Evolutionary conservation across 805 yeast genomes (phyloP), one percentile per base, ranked within the genome.

Genomic region (Nakazawaea wickerhamii): DNA sequence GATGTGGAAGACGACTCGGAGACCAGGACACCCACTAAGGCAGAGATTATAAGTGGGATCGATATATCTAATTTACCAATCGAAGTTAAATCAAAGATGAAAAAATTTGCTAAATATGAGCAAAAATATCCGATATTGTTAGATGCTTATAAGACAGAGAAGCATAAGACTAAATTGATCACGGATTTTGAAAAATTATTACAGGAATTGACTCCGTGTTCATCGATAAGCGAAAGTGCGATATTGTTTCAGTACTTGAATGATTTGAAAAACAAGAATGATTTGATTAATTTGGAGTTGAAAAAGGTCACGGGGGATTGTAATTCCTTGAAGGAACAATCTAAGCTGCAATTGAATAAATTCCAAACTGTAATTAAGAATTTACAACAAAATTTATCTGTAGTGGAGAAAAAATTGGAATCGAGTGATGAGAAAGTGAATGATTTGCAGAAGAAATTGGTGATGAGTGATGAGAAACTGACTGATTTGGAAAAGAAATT

Each of bases 111-210:
- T 44, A 89, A 88, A 58, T 91, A 90, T 59, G 98, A 91, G 59
- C 84, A 83, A 39, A 89, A 88, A 59, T 91, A 93, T 57, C 99
- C 99, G 0, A 65, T 79, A 33, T 66, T 91, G 13, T 70, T 89
- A 39, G 83, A 83, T 34, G 96, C 98, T 0, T 93, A 87, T 64
- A 85, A 88, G 55, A 65, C 71, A 1, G 96, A 90, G 58, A 87
- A 84, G 63, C 67, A 73, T 38, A 84, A 81, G 52, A 65, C 72
- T 1, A 81, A 75, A 36, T 68, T 81, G 34, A 72, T 89, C 7
- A 66, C 57, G 4, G 54, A 65, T 0, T 83, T 90, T 51, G 96
- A 88, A 55, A 77, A 67, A 43, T 74, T 84, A 11, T 63, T 91
- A 46, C 70, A 75, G 40, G 97, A 91, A 53, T 63, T 75, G 49